Conservation (phyloP, 2,329 filamentous ascomycete genomes). For the Delphinella strobiligena region DNA sequence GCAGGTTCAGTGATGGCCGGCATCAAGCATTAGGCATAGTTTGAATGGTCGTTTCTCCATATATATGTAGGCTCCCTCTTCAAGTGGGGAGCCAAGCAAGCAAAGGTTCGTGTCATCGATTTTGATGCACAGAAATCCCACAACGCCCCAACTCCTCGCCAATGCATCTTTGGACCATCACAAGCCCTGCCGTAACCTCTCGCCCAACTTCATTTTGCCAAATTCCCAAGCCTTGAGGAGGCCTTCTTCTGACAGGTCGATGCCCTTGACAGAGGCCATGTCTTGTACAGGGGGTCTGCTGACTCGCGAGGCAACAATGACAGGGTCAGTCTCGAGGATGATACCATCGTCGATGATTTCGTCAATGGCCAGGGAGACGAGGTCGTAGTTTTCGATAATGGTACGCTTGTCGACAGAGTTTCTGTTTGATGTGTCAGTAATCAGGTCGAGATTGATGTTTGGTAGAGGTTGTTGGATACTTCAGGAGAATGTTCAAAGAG, state of each 20-base stretch:
- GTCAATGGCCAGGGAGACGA: slow-evolving; percentile 86
- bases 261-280: slow-evolving; percentile 74
- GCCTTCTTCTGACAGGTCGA: slow-evolving; percentile 91
- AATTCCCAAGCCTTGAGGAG: slow-evolving; percentile 90
- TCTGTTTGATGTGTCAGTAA: slow-evolving; percentile 34
- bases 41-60: no score
- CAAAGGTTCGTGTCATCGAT: background rate
- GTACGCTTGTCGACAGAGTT: slow-evolving; percentile 96
- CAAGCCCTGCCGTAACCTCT: slow-evolving; percentile 77
- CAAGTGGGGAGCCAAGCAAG: no score
- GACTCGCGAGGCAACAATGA: slow-evolving; percentile 82
- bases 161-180: slow-evolving; percentile 25
- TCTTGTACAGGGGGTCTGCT: slow-evolving; percentile 87
- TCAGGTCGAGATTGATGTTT: background rate
- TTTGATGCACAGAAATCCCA: background rate
- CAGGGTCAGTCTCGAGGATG: slow-evolving; percentile 92
- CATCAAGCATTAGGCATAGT: no score
- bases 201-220: slow-evolving; percentile 80
- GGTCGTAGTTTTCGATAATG: slow-evolving; percentile 96
- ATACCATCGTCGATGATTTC: slow-evolving; percentile 94
- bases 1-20: no score
- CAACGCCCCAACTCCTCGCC: slow-evolving; percentile 8
- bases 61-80: no score
- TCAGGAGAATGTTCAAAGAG: slow-evolving; percentile 79
- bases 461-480: no score